phyloP scores from a whole-genome alignment of 192 early-diverging fungal genomes.

The Rhizophagus clarus region DNA sequence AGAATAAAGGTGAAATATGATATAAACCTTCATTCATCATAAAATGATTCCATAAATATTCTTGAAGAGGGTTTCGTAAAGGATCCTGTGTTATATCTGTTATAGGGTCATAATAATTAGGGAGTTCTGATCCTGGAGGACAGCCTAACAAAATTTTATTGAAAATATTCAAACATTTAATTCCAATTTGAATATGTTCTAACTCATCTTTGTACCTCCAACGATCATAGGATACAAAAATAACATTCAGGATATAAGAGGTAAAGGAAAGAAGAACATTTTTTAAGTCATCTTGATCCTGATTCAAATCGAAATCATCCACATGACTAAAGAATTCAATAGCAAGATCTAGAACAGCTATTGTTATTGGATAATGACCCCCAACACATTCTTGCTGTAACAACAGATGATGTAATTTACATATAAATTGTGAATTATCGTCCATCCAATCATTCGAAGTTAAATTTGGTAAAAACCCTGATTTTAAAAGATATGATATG shows the following conservation, averaged over 20 bases:
- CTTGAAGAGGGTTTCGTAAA: conserved; percentile 37
- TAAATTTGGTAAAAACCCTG: conserved; percentile 8
- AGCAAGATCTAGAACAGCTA: conserved; percentile 41
- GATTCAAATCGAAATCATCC: background rate
- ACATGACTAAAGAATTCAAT: conserved; percentile 19
- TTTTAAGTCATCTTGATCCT: conserved; percentile 32
- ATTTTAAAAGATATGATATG: background rate
- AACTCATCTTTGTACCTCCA: conserved; percentile 45
- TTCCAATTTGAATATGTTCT: conserved; percentile 39
- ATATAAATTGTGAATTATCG: background rate
- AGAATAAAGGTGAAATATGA: conserved; percentile 47
- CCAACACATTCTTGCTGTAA: conserved; percentile 33
- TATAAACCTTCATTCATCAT: conserved; percentile 52
- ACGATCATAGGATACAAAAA: conserved; percentile 45
- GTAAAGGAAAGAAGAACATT: conserved; percentile 42
- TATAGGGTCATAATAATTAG: conserved; percentile 17
- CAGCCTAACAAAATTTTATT: conserved; percentile 39
- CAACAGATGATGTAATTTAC: conserved; percentile 11
- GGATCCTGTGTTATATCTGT: conserved; percentile 16
- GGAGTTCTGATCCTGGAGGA: conserved; percentile 21
- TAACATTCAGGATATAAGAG: conserved; percentile 39
- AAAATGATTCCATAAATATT: conserved; percentile 45
- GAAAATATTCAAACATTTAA: conserved; percentile 39
- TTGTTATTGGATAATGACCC: conserved; percentile 39
- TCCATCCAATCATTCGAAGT: background rate